Evolutionary conservation across 2,329 filamentous ascomycete genomes (phyloP).

Genomic region (Hypoxylon sp.): DNA sequence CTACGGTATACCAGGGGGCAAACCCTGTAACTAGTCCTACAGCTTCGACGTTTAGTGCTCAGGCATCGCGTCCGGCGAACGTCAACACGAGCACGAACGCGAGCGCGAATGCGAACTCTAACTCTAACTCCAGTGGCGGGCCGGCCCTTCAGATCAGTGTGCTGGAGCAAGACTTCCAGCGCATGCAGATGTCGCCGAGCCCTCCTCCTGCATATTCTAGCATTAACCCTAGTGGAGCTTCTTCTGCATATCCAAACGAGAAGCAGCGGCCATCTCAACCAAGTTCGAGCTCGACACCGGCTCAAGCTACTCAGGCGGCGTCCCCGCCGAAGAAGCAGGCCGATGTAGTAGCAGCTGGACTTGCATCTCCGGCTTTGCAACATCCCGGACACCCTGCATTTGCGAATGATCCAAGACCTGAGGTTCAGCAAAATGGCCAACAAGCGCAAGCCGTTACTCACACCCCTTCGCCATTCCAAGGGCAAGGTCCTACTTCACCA

Average conservation of each 20-base stretch:
- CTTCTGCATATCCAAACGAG: constrained; percentile 80
- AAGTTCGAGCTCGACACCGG: constrained; percentile 49
- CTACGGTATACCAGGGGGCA: constrained; percentile 90
- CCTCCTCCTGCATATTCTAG: constrained; percentile 97
- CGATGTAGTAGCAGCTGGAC: constrained; percentile 51
- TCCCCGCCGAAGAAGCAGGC: constrained; percentile 54
- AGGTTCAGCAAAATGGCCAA: constrained; percentile 63
- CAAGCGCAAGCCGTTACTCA: constrained; percentile 59
- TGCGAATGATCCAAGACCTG: constrained; percentile 81
- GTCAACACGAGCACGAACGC: constrained; percentile 52
- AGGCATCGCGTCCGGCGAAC: constrained; percentile 55
- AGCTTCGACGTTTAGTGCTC: constrained; percentile 60
- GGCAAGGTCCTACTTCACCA: constrained; percentile 79
- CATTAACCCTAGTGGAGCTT: constrained; percentile 66
- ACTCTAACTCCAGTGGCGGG: constrained; percentile 47
- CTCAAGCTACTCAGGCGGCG: constrained; percentile 50
- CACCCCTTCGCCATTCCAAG: constrained; percentile 62
- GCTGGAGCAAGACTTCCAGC: constrained; percentile 88
- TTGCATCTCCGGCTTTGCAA: constrained; percentile 66
- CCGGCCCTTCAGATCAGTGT: constrained; percentile 72
- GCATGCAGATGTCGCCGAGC: constrained; percentile 83
- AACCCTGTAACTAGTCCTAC: constrained; percentile 75
- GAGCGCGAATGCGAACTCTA: constrained; percentile 47
- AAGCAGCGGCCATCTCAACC: constrained; percentile 72
- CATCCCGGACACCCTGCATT: constrained; percentile 87